Conservation (phyloP, 1,139 yeast genomes). For the Saccharomyces pastorianus region DNA sequence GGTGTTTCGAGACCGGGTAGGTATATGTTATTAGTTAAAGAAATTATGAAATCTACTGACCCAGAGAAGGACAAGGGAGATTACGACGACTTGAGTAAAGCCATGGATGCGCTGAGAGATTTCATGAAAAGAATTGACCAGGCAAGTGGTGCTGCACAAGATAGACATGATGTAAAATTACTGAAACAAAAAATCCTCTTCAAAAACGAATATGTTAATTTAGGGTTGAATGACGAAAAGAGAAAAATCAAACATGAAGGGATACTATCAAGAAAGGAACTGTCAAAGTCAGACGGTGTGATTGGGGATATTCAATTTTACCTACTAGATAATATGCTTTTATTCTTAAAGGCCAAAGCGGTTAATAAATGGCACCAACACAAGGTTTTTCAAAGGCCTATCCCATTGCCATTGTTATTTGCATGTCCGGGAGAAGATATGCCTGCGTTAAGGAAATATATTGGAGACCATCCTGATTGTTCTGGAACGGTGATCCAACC, state of each 20-base stretch:
- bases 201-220: slow-evolving; percentile 81
- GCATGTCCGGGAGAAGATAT: slow-evolving; percentile 72
- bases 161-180: slow-evolving; percentile 81
- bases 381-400: slow-evolving; percentile 90
- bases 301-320: slow-evolving; percentile 67
- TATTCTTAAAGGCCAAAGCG: slow-evolving; percentile 78
- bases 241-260: slow-evolving; percentile 49
- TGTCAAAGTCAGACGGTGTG: slow-evolving; percentile 25
- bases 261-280: slow-evolving; percentile 30
- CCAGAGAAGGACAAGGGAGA: slow-evolving; percentile 48
- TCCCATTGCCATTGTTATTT: slow-evolving; percentile 76
- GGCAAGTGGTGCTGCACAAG: slow-evolving; percentile 92
- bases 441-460: slow-evolving; percentile 48
- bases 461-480: slow-evolving; percentile 33
- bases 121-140: slow-evolving; percentile 74
- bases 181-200: slow-evolving; percentile 68
- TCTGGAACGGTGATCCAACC: slow-evolving; percentile 37
- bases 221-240: slow-evolving; percentile 74
- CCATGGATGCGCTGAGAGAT: slow-evolving; percentile 67
- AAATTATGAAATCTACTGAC: slow-evolving; percentile 73
- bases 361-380: slow-evolving; percentile 87
- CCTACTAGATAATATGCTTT: slow-evolving; percentile 76
- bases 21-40: slow-evolving; percentile 76
- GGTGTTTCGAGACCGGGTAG: slow-evolving; percentile 96
- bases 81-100: slow-evolving; percentile 58